Conservation (phyloP, 768 basidiomycete species). For the Pulveroboletus sp. region DNA sequence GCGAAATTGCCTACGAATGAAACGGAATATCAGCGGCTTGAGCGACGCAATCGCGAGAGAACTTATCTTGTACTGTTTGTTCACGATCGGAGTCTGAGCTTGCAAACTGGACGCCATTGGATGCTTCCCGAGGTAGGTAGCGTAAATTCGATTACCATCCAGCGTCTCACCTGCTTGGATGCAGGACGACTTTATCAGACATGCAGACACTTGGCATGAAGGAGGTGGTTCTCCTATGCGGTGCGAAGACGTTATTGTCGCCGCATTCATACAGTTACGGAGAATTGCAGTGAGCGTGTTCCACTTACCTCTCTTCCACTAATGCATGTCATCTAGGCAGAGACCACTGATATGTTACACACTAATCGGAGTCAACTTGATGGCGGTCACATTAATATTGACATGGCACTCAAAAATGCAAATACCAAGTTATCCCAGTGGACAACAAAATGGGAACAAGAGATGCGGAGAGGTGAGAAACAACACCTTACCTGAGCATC, state of each 20-base stretch:
- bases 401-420: conserved; percentile 64
- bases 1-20: conserved; percentile 53
- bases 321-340: conserved; percentile 43
- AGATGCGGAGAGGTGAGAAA: conserved; percentile 63
- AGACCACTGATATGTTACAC: conserved; percentile 72
- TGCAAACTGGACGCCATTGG: conserved; percentile 82
- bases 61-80: conserved; percentile 84
- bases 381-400: conserved; percentile 64
- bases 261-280: conserved; percentile 72
- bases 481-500: not conserved
- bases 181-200: conserved; percentile 66
- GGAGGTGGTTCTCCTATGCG: conserved; percentile 47
- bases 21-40: conserved; percentile 58
- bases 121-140: conserved; percentile 69
- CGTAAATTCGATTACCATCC: conserved; percentile 1
- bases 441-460: conserved; percentile 65
- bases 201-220: conserved; percentile 69
- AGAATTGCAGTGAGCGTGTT: conserved; percentile 62
- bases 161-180: conserved; percentile 8
- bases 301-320: not conserved
- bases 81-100: conserved; percentile 81
- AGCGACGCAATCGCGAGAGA: conserved; percentile 80
- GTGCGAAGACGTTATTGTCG: conserved; percentile 77
- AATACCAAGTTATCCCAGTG: conserved; percentile 70
- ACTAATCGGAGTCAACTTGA: conserved; percentile 42